Conservation (phyloP, 2,329 filamentous ascomycete species). For the Sporothrix inflata region DNA sequence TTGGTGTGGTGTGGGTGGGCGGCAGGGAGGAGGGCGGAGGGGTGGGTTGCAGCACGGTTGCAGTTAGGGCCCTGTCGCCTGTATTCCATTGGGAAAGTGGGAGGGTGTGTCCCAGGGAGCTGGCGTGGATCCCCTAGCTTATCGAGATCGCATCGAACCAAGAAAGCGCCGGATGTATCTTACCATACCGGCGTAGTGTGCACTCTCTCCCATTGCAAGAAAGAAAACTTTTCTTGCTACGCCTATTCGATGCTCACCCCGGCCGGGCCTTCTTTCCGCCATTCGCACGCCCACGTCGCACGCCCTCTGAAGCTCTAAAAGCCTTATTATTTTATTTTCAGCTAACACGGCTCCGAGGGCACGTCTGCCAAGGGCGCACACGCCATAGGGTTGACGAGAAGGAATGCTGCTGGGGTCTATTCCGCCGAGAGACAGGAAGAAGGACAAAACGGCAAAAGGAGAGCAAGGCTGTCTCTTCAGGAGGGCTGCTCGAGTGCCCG, state of each 20-base stretch:
- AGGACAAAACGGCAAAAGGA: not conserved
- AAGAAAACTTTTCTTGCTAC: not conserved
- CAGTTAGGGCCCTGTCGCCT: not conserved
- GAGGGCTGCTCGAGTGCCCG: not conserved
- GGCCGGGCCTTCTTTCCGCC: not conserved
- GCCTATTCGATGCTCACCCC: not conserved
- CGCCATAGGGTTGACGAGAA: not conserved
- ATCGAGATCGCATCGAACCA: slow-evolving; percentile 25
- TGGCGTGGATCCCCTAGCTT: not conserved
- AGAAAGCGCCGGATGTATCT: slow-evolving; percentile 1
- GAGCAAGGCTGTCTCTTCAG: not conserved
- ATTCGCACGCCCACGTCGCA: not conserved
- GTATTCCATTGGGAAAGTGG: not conserved
- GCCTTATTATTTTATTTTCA: not conserved
- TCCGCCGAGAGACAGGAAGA: too few species aligned
- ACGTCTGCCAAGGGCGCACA: too few species aligned
- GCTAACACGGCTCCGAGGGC: not conserved
- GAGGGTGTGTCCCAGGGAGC: not conserved
- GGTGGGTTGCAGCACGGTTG: slow-evolving; percentile 3
- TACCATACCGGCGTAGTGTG: slow-evolving; percentile 4
- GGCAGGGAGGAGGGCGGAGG: not conserved
- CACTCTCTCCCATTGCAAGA: not conserved
- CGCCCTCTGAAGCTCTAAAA: not conserved
- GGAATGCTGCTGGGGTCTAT: not conserved
- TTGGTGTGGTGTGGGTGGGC: not conserved